Percentiles rank a stretch among this genome's conserved stretches.
Conservation (phyloP, 225 moss, liverwort and hornwort genomes). For the Ulota crispa region DNA sequence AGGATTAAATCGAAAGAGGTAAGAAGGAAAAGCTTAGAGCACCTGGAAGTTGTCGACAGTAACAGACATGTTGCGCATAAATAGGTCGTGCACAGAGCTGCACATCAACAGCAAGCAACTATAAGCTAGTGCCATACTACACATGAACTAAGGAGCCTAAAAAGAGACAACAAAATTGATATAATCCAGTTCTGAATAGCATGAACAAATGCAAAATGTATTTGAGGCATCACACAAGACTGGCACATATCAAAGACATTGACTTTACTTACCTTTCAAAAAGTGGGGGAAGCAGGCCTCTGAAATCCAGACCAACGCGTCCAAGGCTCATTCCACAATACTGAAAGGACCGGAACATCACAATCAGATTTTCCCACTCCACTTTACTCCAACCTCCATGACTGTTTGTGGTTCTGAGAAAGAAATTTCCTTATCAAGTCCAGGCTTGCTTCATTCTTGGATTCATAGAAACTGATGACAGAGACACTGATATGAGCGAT, state of each 20-base stretch:
- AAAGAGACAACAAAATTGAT: neutral
- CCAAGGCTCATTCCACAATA: slow-evolving; percentile 99
- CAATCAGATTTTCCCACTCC: slow-evolving; percentile 22
- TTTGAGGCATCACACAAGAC: neutral
- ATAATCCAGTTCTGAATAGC: neutral
- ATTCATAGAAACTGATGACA: neutral
- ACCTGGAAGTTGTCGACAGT: slow-evolving; percentile 98
- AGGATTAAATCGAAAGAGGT: neutral
- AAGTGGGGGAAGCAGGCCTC: slow-evolving; percentile 92
- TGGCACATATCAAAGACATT: neutral
- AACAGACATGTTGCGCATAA: slow-evolving; percentile 92
- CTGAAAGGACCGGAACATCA: slow-evolving; percentile 60
- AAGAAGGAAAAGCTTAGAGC: slow-evolving; percentile 8
- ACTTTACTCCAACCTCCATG: slow-evolving; percentile 10
- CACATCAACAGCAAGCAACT: slow-evolving; percentile 28
- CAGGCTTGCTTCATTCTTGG: neutral
- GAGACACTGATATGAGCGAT: slow-evolving; percentile 9
- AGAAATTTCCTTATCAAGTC: neutral
- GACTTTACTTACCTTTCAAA: slow-evolving; percentile 72
- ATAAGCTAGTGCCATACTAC: neutral
- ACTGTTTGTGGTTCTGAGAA: neutral
- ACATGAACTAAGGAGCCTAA: slow-evolving; percentile 3
- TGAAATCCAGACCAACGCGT: slow-evolving; percentile 97
- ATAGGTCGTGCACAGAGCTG: slow-evolving; percentile 89
- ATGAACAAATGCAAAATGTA: neutral